Base-by-base conservation (phyloP, 805 yeast species). In the Ogataea methanolica region DNA sequence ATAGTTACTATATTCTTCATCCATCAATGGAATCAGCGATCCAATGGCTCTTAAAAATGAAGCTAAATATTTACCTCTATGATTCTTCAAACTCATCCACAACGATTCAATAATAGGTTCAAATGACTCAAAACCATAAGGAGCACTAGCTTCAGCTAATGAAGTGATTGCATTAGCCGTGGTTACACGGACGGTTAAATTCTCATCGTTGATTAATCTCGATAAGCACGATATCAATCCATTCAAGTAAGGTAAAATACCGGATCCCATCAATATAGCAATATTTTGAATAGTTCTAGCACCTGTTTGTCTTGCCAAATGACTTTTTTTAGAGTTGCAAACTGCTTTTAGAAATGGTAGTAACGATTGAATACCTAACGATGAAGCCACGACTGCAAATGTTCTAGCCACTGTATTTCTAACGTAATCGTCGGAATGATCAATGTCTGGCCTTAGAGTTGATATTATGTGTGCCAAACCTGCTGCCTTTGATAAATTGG, bases 81-180 rank as follows among this genome's bases (percentile, higher is more conserved):
- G 94, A 36, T 75, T 75, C 41, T 80, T 75, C 22, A 88, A 76
- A 5, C 96, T 97, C 11, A 70, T 66, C 96, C 97, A 90, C 6
- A 88, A 67, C 0, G 89, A 86, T 46, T 87, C 92, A 34, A 92
- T 60, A 0, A 83, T 73, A 0, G 68, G 66, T 56, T 90, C 95
- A 62, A 92, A 91, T 0, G 92, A 80, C 57, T 88, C 97, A 46
- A 88, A 85, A 41, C 98, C 99, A 66, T 85, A 88, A 0, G 98
- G 98, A 21, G 79, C 73, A 4, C 89, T 79, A 7, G 88, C 82
- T 43, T 87, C 91, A 0, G 97, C 97, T 33, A 92, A 65, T 1
- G 83, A 76, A 0, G 91, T 70, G 2, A 91, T 59, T 0, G 96
- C 82, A 34, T 74, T 69, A 0, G 96, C 96, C 0, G 96, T 74